Conservation (phyloP, 352 stramenopile species). For the Pythium brachiatum region DNA sequence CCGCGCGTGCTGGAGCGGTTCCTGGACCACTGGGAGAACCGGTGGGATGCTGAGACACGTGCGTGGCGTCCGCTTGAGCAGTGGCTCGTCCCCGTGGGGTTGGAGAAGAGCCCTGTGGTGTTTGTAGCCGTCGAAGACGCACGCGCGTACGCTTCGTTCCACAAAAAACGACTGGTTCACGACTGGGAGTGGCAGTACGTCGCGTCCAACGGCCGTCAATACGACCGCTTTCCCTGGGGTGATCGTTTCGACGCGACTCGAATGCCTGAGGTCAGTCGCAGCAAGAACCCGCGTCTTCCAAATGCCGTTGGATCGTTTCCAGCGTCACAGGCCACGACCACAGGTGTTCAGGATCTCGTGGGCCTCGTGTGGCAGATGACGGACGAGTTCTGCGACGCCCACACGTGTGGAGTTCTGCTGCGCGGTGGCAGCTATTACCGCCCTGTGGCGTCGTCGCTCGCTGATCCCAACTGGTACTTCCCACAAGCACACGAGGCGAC, state of each 20-base stretch:
- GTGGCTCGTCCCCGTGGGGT: constrained; percentile 46
- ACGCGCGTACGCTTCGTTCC: constrained; percentile 58
- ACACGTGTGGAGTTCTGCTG: constrained; percentile 78
- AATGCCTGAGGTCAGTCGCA: constrained; percentile 33
- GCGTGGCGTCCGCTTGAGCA: constrained; percentile 22
- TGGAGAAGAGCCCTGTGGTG: constrained; percentile 69
- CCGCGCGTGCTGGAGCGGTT: constrained; percentile 61
- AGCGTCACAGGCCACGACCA: constrained; percentile 38
- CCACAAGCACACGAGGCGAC: constrained; percentile 54
- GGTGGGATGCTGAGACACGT: constrained; percentile 7
- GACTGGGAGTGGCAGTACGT: constrained; percentile 90
- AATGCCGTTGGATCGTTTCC: constrained; percentile 52
- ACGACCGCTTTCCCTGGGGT: constrained; percentile 63
- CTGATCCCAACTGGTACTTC: constrained; percentile 87
- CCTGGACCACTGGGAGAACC: constrained; percentile 69
- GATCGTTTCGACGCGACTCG: constrained; percentile 27
- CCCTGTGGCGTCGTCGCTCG: constrained; percentile 59
- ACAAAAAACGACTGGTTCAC: constrained; percentile 72
- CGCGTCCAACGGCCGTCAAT: constrained; percentile 60
- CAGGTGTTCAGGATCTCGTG: constrained; percentile 71
- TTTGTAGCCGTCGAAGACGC: constrained; percentile 75
- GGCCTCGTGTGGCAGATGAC: constrained; percentile 88
- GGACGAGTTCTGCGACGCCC: constrained; percentile 74
- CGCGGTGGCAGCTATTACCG: constrained; percentile 75
- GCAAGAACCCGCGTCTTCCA: constrained; percentile 39